These are phyloP conservation scores for Phytophthora kernoviae DNA, from an alignment of 352 stramenopile genomes.

Conservation along the genomic window DNA sequence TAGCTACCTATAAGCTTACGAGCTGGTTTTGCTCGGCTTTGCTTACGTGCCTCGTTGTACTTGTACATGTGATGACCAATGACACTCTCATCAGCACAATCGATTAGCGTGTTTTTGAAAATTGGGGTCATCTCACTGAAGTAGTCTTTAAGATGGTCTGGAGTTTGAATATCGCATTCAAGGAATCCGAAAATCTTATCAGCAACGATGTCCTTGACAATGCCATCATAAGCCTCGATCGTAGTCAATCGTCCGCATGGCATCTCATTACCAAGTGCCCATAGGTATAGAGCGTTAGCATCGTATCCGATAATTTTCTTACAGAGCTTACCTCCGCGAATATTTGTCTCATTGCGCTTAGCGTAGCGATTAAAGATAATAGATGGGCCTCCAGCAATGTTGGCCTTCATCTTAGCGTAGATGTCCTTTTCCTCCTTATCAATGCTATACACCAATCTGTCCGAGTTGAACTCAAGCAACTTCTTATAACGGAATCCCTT, in stretches of 20 bases:
- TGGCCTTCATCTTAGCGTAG: slow-evolving; percentile 3
- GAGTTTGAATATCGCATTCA: slow-evolving; percentile 43
- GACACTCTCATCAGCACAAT: slow-evolving; percentile 13
- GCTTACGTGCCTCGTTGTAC: slow-evolving; percentile 8
- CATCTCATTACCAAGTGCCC: slow-evolving; percentile 34
- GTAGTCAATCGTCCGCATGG: slow-evolving; percentile 29
- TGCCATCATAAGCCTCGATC: slow-evolving; percentile 22
- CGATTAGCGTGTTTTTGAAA: slow-evolving; percentile 43
- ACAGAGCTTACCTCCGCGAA: slow-evolving; percentile 22
- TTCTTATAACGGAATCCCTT: slow-evolving; percentile 18
- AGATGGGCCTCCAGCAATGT: neutral
- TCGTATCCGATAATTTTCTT: slow-evolving; percentile 39
- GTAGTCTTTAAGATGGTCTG: slow-evolving; percentile 34
- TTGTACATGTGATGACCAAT: slow-evolving; percentile 43
- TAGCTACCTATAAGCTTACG: slow-evolving; percentile 40
- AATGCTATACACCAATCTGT: neutral
- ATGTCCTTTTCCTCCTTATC: slow-evolving; percentile 2
- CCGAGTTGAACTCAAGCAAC: slow-evolving; percentile 17
- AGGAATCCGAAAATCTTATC: slow-evolving; percentile 46
- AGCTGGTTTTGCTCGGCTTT: slow-evolving; percentile 1
- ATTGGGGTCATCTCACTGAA: slow-evolving; percentile 46
- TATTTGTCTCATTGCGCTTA: slow-evolving; percentile 15
- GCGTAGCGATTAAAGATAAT: slow-evolving; percentile 7
- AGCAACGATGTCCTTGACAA: slow-evolving; percentile 35
- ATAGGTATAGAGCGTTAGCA: slow-evolving; percentile 40